These are phyloP conservation scores for Apiotrichum mycotoxinovorans DNA, from an alignment of 1,284 basidiomycete species.

Conservation along the genomic window DNA sequence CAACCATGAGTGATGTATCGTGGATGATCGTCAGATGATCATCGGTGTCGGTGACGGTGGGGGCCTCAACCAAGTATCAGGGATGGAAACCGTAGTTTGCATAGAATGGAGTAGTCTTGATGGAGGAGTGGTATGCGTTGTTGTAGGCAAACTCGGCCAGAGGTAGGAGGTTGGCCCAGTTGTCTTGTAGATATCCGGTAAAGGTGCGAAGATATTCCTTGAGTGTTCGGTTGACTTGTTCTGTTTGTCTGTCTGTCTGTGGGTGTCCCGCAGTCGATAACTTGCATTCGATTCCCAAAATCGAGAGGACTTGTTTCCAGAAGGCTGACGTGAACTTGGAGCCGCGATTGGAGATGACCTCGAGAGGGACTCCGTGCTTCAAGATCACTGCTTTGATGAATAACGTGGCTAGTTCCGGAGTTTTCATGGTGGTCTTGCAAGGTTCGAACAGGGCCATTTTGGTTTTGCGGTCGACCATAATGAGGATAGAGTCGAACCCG, in stretches of 20 bases:
- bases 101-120: conserved; percentile 51
- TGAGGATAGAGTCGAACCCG: conserved; percentile 49
- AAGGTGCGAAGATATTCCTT: conserved; percentile 20
- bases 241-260: too few species aligned
- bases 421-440: neutral
- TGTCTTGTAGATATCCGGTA: conserved; percentile 48
- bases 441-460: conserved; percentile 52
- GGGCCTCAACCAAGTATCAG: neutral
- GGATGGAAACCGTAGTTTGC: conserved; percentile 51
- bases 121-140: conserved; percentile 48
- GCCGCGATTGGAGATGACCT: neutral
- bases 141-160: conserved; percentile 55
- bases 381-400: neutral
- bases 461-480: conserved; percentile 51
- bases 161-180: conserved; percentile 53
- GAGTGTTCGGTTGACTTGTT: neutral
- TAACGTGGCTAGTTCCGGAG: neutral
- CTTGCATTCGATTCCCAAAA: neutral
- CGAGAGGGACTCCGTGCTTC: neutral
- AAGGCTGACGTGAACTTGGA: conserved; percentile 30
- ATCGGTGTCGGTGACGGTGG: neutral
- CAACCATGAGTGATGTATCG: too few species aligned
- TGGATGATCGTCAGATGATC: too few species aligned
- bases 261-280: neutral
- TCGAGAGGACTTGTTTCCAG: conserved; percentile 15